A percentile compares a stretch with the other conserved stretches of the same genome.
phyloP scores from a whole-genome alignment of 768 basidiomycete species.

The Tephrocybe sp. region DNA sequence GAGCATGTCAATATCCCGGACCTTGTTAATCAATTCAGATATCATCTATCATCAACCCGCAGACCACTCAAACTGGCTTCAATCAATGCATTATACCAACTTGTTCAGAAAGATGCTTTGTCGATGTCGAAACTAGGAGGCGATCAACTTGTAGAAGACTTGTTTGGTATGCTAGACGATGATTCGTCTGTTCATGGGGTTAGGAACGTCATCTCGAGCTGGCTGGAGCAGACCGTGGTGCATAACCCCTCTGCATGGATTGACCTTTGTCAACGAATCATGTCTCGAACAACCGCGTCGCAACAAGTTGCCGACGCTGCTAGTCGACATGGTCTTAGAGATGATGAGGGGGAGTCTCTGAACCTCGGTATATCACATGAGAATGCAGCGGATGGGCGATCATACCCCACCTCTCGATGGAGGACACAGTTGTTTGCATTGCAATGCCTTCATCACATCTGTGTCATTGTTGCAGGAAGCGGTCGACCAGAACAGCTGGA shows the following conservation, averaged over 20 bases:
- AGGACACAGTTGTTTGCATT: constrained; percentile 94
- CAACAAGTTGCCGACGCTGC: constrained; percentile 70
- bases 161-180: constrained; percentile 94
- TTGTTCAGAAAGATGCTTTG: constrained; percentile 92
- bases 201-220: constrained; percentile 86
- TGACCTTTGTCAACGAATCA: constrained; percentile 94
- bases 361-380: constrained; percentile 55
- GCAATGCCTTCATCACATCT: constrained; percentile 88
- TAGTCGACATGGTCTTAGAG: constrained; percentile 51
- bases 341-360: constrained; percentile 94
- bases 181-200: constrained; percentile 94
- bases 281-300: constrained; percentile 88
- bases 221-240: constrained; percentile 92
- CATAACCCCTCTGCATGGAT: constrained; percentile 98
- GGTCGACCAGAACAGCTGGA: constrained; percentile 85
- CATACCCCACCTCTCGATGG: constrained; percentile 78
- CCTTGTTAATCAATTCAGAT: constrained; percentile 74
- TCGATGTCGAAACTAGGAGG: constrained; percentile 92
- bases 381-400: constrained; percentile 31
- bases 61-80: constrained; percentile 90
- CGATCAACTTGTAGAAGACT: constrained; percentile 88
- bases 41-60: constrained; percentile 75
- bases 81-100: constrained; percentile 94
- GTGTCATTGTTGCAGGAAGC: constrained; percentile 67
- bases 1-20: constrained; percentile 79